Evolutionary conservation across 1,139 yeast species (phyloP).

Genomic region (Diutina neorugosa): DNA sequence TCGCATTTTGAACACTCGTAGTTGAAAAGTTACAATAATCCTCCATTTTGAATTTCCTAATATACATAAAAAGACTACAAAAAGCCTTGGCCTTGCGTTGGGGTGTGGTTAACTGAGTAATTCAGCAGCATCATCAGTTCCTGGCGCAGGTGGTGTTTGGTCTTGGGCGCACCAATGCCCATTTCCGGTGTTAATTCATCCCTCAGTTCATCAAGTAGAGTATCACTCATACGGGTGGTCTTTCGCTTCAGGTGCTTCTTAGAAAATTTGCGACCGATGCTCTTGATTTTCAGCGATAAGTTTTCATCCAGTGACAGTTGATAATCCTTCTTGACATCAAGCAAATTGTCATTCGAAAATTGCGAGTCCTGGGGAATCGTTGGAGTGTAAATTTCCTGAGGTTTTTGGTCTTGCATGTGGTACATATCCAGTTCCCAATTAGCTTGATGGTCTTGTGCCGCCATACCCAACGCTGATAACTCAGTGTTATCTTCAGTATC

Average conservation of each 20-base stretch:
- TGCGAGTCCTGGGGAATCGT: background rate
- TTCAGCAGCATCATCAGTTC: slow-evolving; percentile 1
- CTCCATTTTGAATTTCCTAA: background rate
- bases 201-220: background rate
- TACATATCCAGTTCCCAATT: slow-evolving; percentile 64
- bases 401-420: slow-evolving; percentile 4
- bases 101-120: background rate
- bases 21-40: background rate
- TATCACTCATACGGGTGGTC: slow-evolving; percentile 1
- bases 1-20: too few species aligned
- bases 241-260: background rate
- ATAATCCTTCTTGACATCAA: background rate
- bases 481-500: slow-evolving; percentile 34
- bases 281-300: background rate
- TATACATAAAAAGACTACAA: background rate
- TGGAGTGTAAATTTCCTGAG: background rate
- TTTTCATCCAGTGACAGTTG: background rate
- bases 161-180: background rate
- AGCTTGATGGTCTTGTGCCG: slow-evolving; percentile 59
- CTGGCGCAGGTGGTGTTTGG: background rate
- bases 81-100: background rate
- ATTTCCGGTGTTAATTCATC: background rate
- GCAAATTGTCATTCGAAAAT: background rate
- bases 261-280: background rate
- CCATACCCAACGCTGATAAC: slow-evolving; percentile 50